Conservation (phyloP, 2,329 filamentous ascomycete species). For the Epichloe hybrida region DNA sequence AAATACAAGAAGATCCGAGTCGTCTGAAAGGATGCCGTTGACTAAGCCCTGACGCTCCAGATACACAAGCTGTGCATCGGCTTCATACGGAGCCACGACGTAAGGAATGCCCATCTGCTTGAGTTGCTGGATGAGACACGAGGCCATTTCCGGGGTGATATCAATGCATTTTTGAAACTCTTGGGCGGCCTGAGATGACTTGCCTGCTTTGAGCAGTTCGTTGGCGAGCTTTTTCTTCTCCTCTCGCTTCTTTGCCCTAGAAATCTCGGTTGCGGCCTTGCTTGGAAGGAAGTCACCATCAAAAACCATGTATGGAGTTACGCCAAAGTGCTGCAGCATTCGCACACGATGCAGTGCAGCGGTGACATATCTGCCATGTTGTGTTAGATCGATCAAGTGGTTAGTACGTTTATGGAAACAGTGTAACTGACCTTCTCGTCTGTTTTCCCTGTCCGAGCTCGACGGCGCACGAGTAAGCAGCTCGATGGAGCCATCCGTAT, state of each 20-base stretch:
- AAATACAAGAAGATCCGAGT: constrained; percentile 92
- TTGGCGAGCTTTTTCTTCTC: constrained; percentile 64
- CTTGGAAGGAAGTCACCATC: constrained; percentile 92
- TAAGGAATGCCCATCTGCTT: constrained; percentile 71
- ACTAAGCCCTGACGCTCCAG: constrained; percentile 77
- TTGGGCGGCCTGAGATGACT: constrained; percentile 62
- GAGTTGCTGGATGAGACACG: constrained; percentile 78
- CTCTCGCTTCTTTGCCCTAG: constrained; percentile 60
- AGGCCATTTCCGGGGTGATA: constrained; percentile 91
- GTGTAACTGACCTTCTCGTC: constrained; percentile 57
- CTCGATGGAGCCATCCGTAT: constrained; percentile 96
- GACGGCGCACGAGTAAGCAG: constrained; percentile 77
- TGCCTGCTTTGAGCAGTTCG: constrained; percentile 70
- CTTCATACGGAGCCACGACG: constrained; percentile 92
- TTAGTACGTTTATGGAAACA: constrained; percentile 4
- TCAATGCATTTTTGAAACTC: constrained; percentile 94
- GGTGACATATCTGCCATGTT: constrained; percentile 58
- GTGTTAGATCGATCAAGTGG: neutral
- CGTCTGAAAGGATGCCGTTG: constrained; percentile 82
- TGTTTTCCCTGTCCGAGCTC: constrained; percentile 82
- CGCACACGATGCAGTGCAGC: constrained; percentile 81
- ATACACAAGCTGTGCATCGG: constrained; percentile 92
- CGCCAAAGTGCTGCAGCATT: constrained; percentile 87
- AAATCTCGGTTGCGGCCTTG: constrained; percentile 76
- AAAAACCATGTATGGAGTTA: constrained; percentile 91